These are phyloP conservation scores for Coniochaeta sp. DNA, from an alignment of 2,329 filamentous ascomycete species.

Conservation along the genomic window DNA sequence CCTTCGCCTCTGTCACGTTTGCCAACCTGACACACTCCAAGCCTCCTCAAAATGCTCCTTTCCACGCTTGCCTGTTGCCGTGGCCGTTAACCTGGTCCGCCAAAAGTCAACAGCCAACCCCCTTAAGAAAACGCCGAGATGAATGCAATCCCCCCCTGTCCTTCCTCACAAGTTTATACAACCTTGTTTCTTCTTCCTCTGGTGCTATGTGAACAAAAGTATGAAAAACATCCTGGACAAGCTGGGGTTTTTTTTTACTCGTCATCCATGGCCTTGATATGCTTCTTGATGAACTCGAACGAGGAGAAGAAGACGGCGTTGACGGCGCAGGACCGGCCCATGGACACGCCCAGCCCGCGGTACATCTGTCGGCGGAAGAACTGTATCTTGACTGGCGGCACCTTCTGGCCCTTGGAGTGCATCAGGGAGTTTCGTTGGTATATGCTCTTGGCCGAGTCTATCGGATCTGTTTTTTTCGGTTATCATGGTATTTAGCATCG, in stretches of 20 bases:
- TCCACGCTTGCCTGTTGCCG: background rate
- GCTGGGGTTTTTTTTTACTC: constrained; percentile 10
- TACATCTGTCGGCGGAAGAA: constrained; percentile 77
- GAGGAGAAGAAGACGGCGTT: constrained; percentile 88
- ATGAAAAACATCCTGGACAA: background rate
- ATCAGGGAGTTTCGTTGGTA: constrained; percentile 77
- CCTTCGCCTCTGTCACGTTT: background rate
- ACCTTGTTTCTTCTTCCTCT: background rate
- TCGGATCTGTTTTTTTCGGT: constrained; percentile 47
- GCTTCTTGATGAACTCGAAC: constrained; percentile 76
- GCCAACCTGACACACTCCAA: background rate
- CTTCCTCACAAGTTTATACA: background rate
- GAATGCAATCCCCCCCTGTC: background rate
- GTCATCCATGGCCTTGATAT: constrained; percentile 48
- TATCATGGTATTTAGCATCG: too few species aligned
- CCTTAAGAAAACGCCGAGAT: background rate
- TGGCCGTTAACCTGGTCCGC: background rate
- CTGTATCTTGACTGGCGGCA: constrained; percentile 64
- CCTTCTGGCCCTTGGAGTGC: constrained; percentile 55
- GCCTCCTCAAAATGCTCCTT: background rate
- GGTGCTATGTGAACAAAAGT: background rate
- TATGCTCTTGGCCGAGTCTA: constrained; percentile 78
- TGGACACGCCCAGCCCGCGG: constrained; percentile 73
- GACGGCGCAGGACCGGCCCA: constrained; percentile 72
- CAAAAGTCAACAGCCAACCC: background rate